Percentiles rank a stretch among this genome's conserved stretches.
These are phyloP conservation scores for Isabelozyma gotoi DNA, from an alignment of 805 yeast species.

Conservation along the genomic window DNA sequence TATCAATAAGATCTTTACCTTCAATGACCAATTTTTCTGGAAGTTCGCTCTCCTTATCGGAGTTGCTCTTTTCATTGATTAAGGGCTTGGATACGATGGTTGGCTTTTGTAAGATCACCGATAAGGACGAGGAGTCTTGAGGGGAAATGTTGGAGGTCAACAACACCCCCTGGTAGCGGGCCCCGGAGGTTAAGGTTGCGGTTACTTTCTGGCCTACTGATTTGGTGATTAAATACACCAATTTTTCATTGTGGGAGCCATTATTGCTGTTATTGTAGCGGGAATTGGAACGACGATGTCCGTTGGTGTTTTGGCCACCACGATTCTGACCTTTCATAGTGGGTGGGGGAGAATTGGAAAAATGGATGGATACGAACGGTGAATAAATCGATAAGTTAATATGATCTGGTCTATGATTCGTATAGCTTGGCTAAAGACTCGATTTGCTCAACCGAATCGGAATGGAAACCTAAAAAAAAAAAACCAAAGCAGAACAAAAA, in stretches of 20 bases:
- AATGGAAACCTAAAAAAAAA: too few species aligned
- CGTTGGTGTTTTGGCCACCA: constrained; percentile 14
- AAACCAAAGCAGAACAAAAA: too few species aligned
- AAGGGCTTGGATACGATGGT: constrained; percentile 28
- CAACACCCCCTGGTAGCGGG: constrained; percentile 57
- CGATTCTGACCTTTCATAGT: constrained; percentile 22
- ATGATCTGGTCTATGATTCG: too few species aligned
- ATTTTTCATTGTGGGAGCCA: constrained; percentile 44
- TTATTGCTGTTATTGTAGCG: constrained; percentile 11
- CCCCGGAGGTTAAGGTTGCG: constrained; percentile 64
- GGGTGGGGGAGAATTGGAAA: too few species aligned
- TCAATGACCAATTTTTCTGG: constrained; percentile 46
- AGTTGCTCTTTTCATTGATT: constrained; percentile 24
- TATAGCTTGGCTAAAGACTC: too few species aligned
- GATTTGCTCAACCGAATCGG: too few species aligned
- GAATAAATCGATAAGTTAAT: too few species aligned
- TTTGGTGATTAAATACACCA: constrained; percentile 53
- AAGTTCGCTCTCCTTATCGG: constrained; percentile 30
- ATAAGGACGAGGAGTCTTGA: constrained; percentile 38
- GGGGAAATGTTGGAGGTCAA: constrained; percentile 32
- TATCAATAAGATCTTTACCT: constrained; percentile 51
- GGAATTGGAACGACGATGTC: constrained; percentile 25
- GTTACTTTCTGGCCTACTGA: constrained; percentile 56
- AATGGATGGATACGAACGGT: too few species aligned
- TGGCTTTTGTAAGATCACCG: constrained; percentile 57